Base-by-base conservation (phyloP, 176 grass and related monocot genomes). In the Neostapfia colusana region DNA sequence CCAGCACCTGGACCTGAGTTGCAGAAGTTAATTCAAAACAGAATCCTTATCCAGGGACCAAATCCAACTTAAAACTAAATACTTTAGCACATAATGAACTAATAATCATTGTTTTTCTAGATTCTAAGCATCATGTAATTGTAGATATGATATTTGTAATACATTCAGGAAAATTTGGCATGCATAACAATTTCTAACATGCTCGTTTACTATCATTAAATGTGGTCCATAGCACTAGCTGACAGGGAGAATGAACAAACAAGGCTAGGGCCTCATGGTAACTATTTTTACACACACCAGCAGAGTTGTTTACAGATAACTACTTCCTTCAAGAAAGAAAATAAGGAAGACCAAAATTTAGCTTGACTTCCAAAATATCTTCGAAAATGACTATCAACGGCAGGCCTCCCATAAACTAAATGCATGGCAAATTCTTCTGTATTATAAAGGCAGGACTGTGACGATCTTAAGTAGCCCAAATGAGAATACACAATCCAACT, bases 1-100 rank as follows among this genome's bases (percentile, higher is more conserved):
- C 60, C 77, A 65, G 48, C 58, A 1, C 46, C n/a, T 37, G 28
- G 50, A 37, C 85, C 89, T 88, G 79, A 57, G 62, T 55, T 12
- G 74, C 34, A 74, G 3, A 65, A 37, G 0, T 55, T 21, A 36
- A 78, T 2, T 50, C 20, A 79, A 53, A 43, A 83, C 13, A 67
- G 67, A 60, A 73, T 67, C 36, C 25, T 25, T 70, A 27, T 48
- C 24, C 26, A 81, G 15, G 40, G 17, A 46, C 10, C 8, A 67
- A 81, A 80, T 23, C 17, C 34, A 43, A 31, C 54, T 15, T 49
- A 57, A 17, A 81, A 8, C 56, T 21, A 34, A 20, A 35, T n/a
- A 25, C 46, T 72, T 46, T 73, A 79, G 26, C 20, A 0, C 28
- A 6, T 2, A 35, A 34, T 44, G 18, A 44, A 54, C 6, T 24